A percentile compares a stretch with the other conserved stretches of the same genome.
These are phyloP conservation scores for Microthyrium microscopicum DNA, from an alignment of 2,329 filamentous ascomycete genomes.

Conservation along the genomic window DNA sequence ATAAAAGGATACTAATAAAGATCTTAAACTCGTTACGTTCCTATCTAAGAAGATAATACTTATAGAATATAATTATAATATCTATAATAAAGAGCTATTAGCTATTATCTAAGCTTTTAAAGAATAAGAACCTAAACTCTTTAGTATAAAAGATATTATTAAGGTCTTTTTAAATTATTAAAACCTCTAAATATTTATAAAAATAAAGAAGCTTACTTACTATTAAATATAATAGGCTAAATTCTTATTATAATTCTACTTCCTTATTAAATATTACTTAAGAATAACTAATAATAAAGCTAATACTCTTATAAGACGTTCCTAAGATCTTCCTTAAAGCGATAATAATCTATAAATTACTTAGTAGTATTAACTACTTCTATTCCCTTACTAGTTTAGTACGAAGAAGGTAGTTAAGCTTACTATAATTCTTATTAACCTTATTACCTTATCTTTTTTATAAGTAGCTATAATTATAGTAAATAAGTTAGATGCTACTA, in stretches of 20 bases:
- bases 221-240: slow-evolving; percentile 15
- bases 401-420: background rate
- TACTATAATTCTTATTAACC: too few species aligned
- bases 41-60: slow-evolving; percentile 11
- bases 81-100: slow-evolving; percentile 20
- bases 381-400: background rate
- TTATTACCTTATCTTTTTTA: too few species aligned
- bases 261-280: slow-evolving; percentile 14
- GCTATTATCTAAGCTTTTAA: slow-evolving; percentile 16
- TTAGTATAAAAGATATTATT: slow-evolving; percentile 8
- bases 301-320: slow-evolving; percentile 9
- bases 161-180: slow-evolving; percentile 15
- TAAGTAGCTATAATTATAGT: background rate
- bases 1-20: slow-evolving; percentile 6
- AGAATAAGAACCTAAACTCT: slow-evolving; percentile 13
- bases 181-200: slow-evolving; percentile 17
- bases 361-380: too few species aligned
- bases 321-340: too few species aligned
- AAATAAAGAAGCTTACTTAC: slow-evolving; percentile 15
- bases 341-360: too few species aligned
- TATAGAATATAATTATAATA: slow-evolving; percentile 17
- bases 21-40: slow-evolving; percentile 10
- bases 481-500: background rate
- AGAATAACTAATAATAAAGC: slow-evolving; percentile 11
- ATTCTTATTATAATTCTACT: slow-evolving; percentile 13